phyloP scores from a whole-genome alignment of 805 yeast genomes.

The Alloascoidea africana region DNA sequence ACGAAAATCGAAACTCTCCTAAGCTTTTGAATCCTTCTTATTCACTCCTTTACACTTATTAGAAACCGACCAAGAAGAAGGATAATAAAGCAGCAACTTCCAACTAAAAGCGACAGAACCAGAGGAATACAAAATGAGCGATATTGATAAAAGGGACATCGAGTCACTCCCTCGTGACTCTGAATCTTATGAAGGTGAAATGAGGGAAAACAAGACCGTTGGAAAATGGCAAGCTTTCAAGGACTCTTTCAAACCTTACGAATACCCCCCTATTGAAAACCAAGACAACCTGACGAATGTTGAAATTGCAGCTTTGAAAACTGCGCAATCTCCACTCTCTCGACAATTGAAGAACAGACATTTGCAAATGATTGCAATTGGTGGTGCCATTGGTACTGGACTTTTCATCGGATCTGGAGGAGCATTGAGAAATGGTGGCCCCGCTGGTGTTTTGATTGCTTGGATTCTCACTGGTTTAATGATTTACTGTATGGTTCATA shows the following conservation, averaged over 20 bases:
- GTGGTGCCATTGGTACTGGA: conserved; percentile 78
- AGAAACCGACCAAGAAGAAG: too few species aligned
- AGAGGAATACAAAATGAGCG: too few species aligned
- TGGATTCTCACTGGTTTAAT: conserved; percentile 37
- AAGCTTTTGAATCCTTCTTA: too few species aligned
- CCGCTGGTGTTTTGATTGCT: conserved; percentile 35
- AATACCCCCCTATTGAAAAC: conserved; percentile 24
- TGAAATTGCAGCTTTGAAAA: conserved; percentile 20
- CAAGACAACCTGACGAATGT: conserved; percentile 18
- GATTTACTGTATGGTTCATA: conserved; percentile 42
- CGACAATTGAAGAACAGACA: conserved; percentile 23
- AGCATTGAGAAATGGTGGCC: conserved; percentile 30
- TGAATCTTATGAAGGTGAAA: too few species aligned
- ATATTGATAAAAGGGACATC: too few species aligned
- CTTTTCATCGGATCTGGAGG: conserved; percentile 39
- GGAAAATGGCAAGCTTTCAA: conserved; percentile 18
- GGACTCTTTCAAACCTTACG: conserved; percentile 26
- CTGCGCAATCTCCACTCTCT: conserved; percentile 43
- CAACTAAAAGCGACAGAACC: too few species aligned
- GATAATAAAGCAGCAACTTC: too few species aligned
- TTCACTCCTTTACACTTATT: too few species aligned
- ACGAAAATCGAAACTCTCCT: too few species aligned
- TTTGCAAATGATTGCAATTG: conserved; percentile 54
- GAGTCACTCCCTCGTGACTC: too few species aligned
- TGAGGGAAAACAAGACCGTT: too few species aligned